Conservation (phyloP, 441 rosid species). For the Eugenia klotzschiana region DNA sequence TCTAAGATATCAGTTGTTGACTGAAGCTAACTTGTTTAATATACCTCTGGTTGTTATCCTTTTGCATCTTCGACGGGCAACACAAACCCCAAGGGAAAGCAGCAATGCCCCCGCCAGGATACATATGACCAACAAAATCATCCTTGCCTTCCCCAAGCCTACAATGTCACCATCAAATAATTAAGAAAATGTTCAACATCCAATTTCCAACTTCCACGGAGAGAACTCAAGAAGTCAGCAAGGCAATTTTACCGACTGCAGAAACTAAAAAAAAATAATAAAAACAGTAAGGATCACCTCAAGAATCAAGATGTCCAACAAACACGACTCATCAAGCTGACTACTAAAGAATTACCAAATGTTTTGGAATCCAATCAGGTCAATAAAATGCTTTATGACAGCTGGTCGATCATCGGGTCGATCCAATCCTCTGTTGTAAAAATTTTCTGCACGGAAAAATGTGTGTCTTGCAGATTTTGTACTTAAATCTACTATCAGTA, state of each 20-base stretch:
- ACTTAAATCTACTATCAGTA: neutral
- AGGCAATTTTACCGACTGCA: neutral
- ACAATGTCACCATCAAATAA: neutral
- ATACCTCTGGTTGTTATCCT: neutral
- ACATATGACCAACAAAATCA: neutral
- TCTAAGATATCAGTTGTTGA: neutral
- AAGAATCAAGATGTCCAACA: neutral
- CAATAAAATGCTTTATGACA: neutral
- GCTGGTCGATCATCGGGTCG: neutral
- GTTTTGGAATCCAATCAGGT: neutral
- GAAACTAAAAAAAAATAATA: neutral
- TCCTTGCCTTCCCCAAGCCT: neutral
- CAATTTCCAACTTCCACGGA: neutral
- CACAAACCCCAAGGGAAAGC: neutral
- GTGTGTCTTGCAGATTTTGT: neutral
- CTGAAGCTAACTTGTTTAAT: neutral
- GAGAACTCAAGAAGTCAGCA: neutral
- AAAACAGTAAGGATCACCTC: neutral
- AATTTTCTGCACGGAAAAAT: neutral
- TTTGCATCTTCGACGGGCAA: neutral
- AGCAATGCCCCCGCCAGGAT: neutral
- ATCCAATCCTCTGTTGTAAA: neutral
- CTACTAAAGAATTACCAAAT: neutral
- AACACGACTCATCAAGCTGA: neutral
- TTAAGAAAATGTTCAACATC: neutral